Percentiles rank a stretch among this genome's conserved stretches.
These are phyloP conservation scores for Neoboletus magnificus DNA, from an alignment of 768 basidiomycete genomes.

Conservation along the genomic window DNA sequence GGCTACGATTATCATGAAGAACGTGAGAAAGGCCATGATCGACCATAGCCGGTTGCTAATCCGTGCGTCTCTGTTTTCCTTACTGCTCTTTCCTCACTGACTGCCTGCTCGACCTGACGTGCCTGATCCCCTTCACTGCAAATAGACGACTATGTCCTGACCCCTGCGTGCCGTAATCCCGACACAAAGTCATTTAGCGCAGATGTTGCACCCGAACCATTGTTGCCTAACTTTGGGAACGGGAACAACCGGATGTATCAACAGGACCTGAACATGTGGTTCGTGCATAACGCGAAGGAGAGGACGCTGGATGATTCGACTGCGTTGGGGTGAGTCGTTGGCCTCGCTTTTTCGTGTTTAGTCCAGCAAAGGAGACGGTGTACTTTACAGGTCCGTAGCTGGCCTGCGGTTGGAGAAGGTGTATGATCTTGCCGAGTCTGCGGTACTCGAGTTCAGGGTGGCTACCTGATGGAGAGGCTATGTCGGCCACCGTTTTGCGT, in stretches of 20 bases:
- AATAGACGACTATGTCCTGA: slow-evolving; percentile 25
- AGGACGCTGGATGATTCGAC: slow-evolving; percentile 41
- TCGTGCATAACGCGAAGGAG: slow-evolving; percentile 40
- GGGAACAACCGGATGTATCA: slow-evolving; percentile 40
- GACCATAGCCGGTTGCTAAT: slow-evolving; percentile 33
- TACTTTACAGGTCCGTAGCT: slow-evolving; percentile 11
- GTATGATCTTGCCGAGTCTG: slow-evolving; percentile 27
- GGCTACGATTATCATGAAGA: slow-evolving; percentile 29
- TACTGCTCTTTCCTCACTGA: not conserved
- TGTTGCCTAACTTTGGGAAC: slow-evolving; percentile 47
- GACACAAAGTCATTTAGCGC: slow-evolving; percentile 4
- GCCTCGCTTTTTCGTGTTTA: not conserved
- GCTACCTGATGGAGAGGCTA: slow-evolving; percentile 4
- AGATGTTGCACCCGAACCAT: slow-evolving; percentile 40
- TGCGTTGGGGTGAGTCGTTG: slow-evolving; percentile 27
- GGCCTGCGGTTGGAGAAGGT: slow-evolving; percentile 24
- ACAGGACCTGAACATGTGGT: slow-evolving; percentile 48
- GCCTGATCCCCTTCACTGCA: not conserved
- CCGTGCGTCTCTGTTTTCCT: slow-evolving; percentile 19
- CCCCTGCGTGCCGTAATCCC: slow-evolving; percentile 6
- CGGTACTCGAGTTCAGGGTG: slow-evolving; percentile 24
- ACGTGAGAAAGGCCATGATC: slow-evolving; percentile 27
- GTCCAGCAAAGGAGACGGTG: not conserved
- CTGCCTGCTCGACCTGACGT: too few species aligned
- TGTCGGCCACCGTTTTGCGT: not conserved